A percentile compares a stretch with the other conserved stretches of the same genome.
phyloP scores from a whole-genome alignment of 805 yeast species.

The Starmerella floricola region DNA sequence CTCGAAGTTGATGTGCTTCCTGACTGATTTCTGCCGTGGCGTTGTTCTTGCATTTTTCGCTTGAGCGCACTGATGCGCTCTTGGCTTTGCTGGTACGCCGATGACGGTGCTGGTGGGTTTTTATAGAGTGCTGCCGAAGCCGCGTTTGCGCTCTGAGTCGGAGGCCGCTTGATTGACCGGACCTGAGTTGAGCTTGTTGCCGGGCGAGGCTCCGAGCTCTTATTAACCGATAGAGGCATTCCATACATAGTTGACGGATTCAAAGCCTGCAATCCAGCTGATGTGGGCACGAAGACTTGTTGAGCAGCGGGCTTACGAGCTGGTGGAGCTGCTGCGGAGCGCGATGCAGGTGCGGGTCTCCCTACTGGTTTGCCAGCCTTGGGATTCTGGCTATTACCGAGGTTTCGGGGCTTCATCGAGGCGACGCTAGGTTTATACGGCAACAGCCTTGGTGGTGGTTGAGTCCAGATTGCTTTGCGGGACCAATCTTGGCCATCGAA shows the following conservation, averaged over 20 bases:
- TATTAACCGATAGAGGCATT: slow-evolving; percentile 12
- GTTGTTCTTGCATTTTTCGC: slow-evolving; percentile 20
- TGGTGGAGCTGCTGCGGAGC: neutral
- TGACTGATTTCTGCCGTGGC: slow-evolving; percentile 2
- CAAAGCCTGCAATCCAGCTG: slow-evolving; percentile 20
- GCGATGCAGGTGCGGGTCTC: neutral
- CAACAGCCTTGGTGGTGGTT: slow-evolving; percentile 53
- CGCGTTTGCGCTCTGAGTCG: slow-evolving; percentile 4
- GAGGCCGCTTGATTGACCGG: slow-evolving; percentile 1
- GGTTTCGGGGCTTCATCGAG: slow-evolving; percentile 20
- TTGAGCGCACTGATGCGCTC: slow-evolving; percentile 20
- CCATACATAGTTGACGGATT: slow-evolving; percentile 21
- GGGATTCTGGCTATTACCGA: neutral
- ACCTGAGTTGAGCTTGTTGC: neutral
- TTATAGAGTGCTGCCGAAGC: slow-evolving; percentile 15
- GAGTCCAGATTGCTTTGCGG: slow-evolving; percentile 55
- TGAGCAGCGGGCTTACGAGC: slow-evolving; percentile 1
- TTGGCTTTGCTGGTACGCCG: slow-evolving; percentile 22
- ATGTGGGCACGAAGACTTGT: slow-evolving; percentile 17
- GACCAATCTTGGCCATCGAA: slow-evolving; percentile 62
- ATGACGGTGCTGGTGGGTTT: slow-evolving; percentile 10
- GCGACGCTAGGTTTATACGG: slow-evolving; percentile 30
- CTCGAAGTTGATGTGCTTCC: too few species aligned
- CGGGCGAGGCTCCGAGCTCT: neutral
- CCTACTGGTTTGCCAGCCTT: neutral